Percentiles rank a stretch among this genome's conserved stretches.
phyloP scores from a whole-genome alignment of 2,329 filamentous ascomycete species.

The Epichloe hybrida region DNA sequence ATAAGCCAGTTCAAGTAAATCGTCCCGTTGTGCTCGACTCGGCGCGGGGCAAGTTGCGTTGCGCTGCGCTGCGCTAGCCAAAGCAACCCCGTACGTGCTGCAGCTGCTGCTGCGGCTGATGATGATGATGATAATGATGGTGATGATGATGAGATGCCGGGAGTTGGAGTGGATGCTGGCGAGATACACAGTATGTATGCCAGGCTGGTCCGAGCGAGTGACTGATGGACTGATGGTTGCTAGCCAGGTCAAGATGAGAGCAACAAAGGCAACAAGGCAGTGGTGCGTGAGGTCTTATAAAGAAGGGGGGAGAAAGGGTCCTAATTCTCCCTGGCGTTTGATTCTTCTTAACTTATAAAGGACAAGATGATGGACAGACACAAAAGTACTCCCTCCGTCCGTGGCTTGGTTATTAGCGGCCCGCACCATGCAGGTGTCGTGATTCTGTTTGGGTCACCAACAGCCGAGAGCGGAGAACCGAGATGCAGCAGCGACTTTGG shows the following conservation, averaged over 20 bases:
- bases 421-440: constrained; percentile 1
- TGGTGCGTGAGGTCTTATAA: constrained; percentile 1
- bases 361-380: not conserved
- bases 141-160: not conserved
- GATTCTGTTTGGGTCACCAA: constrained; percentile 5
- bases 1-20: not conserved
- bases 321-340: constrained; percentile 1
- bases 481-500: constrained; percentile 4
- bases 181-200: not conserved
- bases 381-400: not conserved
- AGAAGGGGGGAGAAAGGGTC: not conserved
- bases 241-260: not conserved
- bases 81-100: not conserved
- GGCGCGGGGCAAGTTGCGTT: not conserved
- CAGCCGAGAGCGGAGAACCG: constrained; percentile 8
- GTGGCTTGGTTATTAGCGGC: constrained; percentile 2
- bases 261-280: not conserved
- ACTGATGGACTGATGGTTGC: not conserved
- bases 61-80: not conserved
- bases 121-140: no score
- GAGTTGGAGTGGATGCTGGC: not conserved
- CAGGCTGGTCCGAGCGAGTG: not conserved
- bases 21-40: not conserved
- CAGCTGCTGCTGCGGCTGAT: no score
- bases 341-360: not conserved